Evolutionary conservation across 2,329 filamentous ascomycete species (phyloP).

Genomic region (Fusarium robinianum): DNA sequence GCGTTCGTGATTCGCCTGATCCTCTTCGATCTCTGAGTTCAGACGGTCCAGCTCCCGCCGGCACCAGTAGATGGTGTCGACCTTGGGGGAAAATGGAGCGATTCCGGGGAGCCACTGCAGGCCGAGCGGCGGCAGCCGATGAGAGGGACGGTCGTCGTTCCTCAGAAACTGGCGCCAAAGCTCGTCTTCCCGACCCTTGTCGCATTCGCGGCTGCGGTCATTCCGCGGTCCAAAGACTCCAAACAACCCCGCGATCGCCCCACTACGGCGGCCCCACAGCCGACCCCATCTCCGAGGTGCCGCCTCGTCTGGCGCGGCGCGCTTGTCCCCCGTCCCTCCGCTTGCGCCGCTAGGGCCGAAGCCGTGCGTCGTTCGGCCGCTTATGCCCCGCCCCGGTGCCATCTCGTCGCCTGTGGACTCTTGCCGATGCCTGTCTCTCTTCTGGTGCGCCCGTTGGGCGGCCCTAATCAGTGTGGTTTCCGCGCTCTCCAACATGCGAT

Average conservation of each 20-base stretch:
- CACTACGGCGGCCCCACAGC: too few species aligned
- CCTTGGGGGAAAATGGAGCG: slow-evolving; percentile 81
- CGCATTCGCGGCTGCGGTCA: slow-evolving; percentile 64
- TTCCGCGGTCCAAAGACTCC: slow-evolving; percentile 61
- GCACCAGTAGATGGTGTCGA: slow-evolving; percentile 93
- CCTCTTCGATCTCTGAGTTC: slow-evolving; percentile 88
- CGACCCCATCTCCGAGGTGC: too few species aligned
- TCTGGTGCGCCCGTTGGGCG: slow-evolving; percentile 79
- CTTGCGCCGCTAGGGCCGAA: too few species aligned
- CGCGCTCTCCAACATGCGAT: slow-evolving; percentile 73
- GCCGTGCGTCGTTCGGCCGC: slow-evolving; percentile 55
- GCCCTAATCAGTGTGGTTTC: slow-evolving; percentile 82
- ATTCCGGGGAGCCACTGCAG: slow-evolving; percentile 75
- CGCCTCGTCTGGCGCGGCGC: too few species aligned
- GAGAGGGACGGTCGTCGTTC: slow-evolving; percentile 81
- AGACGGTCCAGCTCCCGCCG: slow-evolving; percentile 85
- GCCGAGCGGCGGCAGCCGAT: slow-evolving; percentile 68
- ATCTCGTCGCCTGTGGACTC: slow-evolving; percentile 63
- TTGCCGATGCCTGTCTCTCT: slow-evolving; percentile 65
- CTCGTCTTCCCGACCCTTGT: slow-evolving; percentile 61
- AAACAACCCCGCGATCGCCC: too few species aligned
- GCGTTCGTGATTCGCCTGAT: slow-evolving; percentile 82
- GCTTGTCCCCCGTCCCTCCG: too few species aligned
- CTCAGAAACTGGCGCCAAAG: slow-evolving; percentile 84
- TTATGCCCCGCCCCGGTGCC: slow-evolving; percentile 55